Base-by-base conservation (phyloP, 352 stramenopile species). In the Phytophthora uliginosa region DNA sequence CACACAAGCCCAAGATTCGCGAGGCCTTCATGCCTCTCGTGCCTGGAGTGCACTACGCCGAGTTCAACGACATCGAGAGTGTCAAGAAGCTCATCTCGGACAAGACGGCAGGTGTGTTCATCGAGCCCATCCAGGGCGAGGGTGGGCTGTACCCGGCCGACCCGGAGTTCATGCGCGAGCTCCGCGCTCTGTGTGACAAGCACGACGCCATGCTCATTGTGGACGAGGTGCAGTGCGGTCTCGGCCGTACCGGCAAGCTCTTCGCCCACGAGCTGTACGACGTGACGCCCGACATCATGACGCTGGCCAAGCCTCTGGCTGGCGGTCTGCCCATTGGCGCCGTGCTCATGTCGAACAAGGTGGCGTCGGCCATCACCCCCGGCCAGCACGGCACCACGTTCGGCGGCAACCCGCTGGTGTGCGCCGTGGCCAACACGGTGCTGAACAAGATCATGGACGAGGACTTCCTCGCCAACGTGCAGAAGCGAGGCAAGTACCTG, bases 201-300 rank as follows among this genome's bases (percentile, higher is more conserved):
- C 91, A 93, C 70, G 93, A 95, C 61, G 93, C 98, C 20, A 84
- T 99, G 48, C 82, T 99, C 59, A 99, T 99, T 77, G 95, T 90
- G n/a, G 98, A 99, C 86, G 98, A 99, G 86, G 97, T 99, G 28
- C 98, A 99, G 85, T 92, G 96, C 45, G 98, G 98, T 38, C 84
- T 99, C n/a, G 97, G 96, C 18, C 95, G 98, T 40, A 99, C 93
- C 36, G 98, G 98, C 61, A 97, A 88, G 67, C 71, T 99, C 8
- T 99, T 98, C 86, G 96, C 93, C 56, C 97, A 99, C 77, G 83
- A 99, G 82, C 86, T 98, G 68, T 90, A 99, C 24, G 91, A 88
- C 65, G 82, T 99, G 33, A 89, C 93, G 36, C 97, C 98, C 0
- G 97, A 99, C 83, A 92, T 99, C 26, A 98, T 99, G 83, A 99